Conservation (phyloP, 768 basidiomycete species). For the Lactarius sp. region DNA sequence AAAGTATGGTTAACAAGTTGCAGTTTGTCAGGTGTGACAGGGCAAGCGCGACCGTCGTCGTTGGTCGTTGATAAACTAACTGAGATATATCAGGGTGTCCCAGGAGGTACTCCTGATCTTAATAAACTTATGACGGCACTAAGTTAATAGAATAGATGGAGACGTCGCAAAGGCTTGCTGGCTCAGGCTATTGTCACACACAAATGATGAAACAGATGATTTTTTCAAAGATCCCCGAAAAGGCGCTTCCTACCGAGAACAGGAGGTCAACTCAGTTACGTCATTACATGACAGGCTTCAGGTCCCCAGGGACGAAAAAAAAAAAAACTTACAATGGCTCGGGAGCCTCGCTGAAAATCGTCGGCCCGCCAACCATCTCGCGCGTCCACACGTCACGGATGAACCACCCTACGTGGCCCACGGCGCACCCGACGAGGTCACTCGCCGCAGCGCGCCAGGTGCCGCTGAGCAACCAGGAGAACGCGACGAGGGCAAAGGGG, state of each 20-base stretch:
- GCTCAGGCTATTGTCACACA: not conserved
- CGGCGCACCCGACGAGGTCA: conserved; percentile 78
- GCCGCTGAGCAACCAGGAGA: conserved; percentile 79
- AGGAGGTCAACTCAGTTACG: not conserved
- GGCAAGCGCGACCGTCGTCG: not conserved
- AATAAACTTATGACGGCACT: not conserved
- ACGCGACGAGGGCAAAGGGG: conserved; percentile 83
- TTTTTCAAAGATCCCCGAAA: conserved; percentile 50
- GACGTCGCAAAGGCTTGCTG: no score
- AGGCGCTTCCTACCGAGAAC: conserved; percentile 49
- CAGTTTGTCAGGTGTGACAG: not conserved
- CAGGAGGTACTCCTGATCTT: not conserved
- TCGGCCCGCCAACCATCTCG: conserved; percentile 76
- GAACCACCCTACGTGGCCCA: conserved; percentile 85
- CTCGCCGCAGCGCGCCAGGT: conserved; percentile 81
- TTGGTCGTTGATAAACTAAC: not conserved
- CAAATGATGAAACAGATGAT: not conserved
- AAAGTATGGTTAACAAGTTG: not conserved
- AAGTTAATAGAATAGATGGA: not conserved
- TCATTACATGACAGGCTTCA: not conserved
- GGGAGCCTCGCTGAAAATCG: conserved; percentile 69
- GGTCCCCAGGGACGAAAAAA: not conserved
- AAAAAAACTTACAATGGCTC: conserved; percentile 55
- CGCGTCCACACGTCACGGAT: conserved; percentile 82
- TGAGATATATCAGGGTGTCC: no score